phyloP scores from a whole-genome alignment of 2,329 filamentous ascomycete species.

The Fusarium haematococcum region DNA sequence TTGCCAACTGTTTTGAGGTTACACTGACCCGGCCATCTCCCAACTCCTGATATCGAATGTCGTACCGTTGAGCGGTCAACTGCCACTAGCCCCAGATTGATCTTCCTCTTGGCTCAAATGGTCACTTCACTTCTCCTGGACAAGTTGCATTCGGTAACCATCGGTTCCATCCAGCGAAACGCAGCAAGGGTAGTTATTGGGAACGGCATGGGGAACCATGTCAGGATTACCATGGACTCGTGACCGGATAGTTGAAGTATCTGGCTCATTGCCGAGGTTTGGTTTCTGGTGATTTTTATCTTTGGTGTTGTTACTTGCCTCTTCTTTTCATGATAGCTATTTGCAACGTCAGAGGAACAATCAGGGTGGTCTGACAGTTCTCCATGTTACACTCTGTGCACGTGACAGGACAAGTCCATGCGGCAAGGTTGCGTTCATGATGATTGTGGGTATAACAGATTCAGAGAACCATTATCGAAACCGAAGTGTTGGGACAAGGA shows the following conservation, averaged over 20 bases:
- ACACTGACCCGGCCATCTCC: not conserved
- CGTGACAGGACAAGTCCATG: not conserved
- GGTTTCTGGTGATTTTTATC: not conserved
- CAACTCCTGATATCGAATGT: not conserved
- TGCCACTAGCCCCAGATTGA: not conserved
- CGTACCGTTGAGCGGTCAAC: not conserved
- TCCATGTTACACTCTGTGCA: not conserved
- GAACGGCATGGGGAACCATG: not conserved
- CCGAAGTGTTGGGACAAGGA: not conserved
- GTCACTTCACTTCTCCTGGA: not conserved
- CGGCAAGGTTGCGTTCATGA: not conserved
- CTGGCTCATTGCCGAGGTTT: not conserved
- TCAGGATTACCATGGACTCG: not conserved
- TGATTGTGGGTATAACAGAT: not conserved
- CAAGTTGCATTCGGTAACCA: conserved; percentile 5
- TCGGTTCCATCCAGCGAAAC: not conserved
- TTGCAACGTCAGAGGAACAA: not conserved
- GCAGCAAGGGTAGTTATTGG: not conserved
- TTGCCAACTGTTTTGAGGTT: not conserved
- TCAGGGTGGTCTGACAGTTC: not conserved
- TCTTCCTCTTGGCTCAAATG: not conserved
- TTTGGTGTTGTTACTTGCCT: not conserved
- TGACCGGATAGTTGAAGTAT: not conserved
- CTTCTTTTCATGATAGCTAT: not conserved
- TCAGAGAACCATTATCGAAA: not conserved